Evolutionary conservation across 345 rosid species (phyloP), one percentile per base, ranked within the genome.

Genomic region (Isatis tinctoria): DNA sequence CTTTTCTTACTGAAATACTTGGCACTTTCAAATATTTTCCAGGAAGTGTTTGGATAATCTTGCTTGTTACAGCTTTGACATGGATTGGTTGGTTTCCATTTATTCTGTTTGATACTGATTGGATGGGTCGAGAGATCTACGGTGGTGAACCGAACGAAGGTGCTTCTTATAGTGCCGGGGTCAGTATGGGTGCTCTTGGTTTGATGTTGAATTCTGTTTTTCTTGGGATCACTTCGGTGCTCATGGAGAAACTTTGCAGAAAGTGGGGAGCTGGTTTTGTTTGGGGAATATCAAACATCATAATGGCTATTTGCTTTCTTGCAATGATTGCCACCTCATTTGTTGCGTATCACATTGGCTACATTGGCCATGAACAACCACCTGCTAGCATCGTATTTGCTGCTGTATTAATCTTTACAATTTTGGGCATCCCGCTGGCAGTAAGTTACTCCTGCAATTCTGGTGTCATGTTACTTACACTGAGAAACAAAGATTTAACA

Each of bases 81-180:
- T 92, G 98, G 96, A 82, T 87, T 43, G 95, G 96, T 67, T 90
- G 98, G 96, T 92, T 92, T 84, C 98, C 98, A 6, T 92, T 86
- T 82, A 84, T 88, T 73, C 85, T 92, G 69, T 90, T 88, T 72
- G 99, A 95, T 80, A 95, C 99, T 69, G 97, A 95, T 75, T 95
- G 97, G 97, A 88, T 92, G 97, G 98, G 99, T 59, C 81, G 98
- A 76, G 97, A 95, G 84, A 87, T 90, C 48, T 95, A 85, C 45
- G 91, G 99, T 30, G 97, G 97, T 36, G 60, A 83, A 72, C 99
- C 98, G 48, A 89, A 90, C 76, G 80, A 76, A 78, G 98, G 97
- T 63, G 67, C 59, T 54, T 72, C 35, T 47, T 95, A 95, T 59
- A 85, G 70, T 76, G n/a, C 66, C 36, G 98, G 99, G 57, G 98